Base-by-base conservation (phyloP, 2,329 filamentous ascomycete genomes). In the Paraphoma sp. region DNA sequence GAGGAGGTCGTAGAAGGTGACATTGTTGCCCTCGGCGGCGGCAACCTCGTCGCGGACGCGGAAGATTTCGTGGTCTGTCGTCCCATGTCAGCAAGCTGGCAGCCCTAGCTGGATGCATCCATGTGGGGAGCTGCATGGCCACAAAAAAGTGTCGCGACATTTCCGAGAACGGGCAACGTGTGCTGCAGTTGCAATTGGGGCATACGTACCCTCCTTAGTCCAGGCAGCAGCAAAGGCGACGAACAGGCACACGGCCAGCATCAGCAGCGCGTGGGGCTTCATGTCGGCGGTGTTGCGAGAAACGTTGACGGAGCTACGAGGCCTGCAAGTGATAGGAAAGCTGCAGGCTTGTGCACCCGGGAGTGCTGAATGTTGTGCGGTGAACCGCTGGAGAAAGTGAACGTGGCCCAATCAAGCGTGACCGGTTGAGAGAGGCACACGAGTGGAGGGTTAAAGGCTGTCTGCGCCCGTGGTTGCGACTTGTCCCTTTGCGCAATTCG, bases 1-100 rank as follows among this genome's bases (percentile, higher is more conserved):
- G 61, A 99, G 83, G 79, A 97, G 95, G 74, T 96, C 83, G 86
- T 99, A 99, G 80, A 99, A 99, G 68, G 91, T 95, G 57, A 92
- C 85, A 60, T 91, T 89, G 49, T 83, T 71, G 55, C 95, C 93
- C 76, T 97, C 91, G 63, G 87, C 82, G 44, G 86, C 80, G 58
- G 86, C 81, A 53, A 99, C 86, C 76, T 98, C 95, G 80, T 97
- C 93, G 72, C 89, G 89, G 60, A 99, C 84, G 69, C 93, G 91
- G 82, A 99, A 99, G 81, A 99, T 98, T 80, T 99, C 95, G 75
- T 96, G 92, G 80, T 99, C 95, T 96, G 71, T 29, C 49, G 57
- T 60, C 36, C 54, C 30, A 52, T 51, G 58, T 65, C 48, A 68
- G 65, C 65, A 67, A 55, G 53, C 45, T 51, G 42, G 42, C 45